Base-by-base conservation (phyloP, 1,284 basidiomycete genomes). In the Agroathelia rolfsii region DNA sequence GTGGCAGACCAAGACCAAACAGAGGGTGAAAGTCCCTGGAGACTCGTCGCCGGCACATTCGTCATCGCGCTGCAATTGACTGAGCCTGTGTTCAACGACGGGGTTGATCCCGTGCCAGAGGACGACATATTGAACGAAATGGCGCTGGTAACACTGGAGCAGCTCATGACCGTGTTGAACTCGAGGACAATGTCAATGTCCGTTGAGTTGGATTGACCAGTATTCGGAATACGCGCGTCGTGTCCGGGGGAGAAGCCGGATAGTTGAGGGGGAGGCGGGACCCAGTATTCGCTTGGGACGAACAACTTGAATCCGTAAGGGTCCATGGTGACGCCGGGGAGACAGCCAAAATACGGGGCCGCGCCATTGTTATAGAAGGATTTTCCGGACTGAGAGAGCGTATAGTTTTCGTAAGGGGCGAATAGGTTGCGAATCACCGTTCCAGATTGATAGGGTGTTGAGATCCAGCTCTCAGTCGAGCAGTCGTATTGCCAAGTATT, bases 191-290 rank as follows among this genome's bases (percentile, higher is more conserved):
- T 72, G 40, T 78, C 60, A 35, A 88, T 53, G 2, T 64, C 69
- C 11, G 75, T 79, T 2, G 69, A 64, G 41, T 78, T 79, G 29
- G 58, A 40, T 19, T 70, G 62, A 4, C 59, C 64, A 4, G 60
- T 34, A 23, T 64, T 61, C n/a, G n/a, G n/a, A 19, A 88, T 58
- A 24, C 89, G 79, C 15, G 74, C 66, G 46, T 94, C 89, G 53
- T 94, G 89, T 1, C 87, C 86, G 0, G 89, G 89, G 3, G 56
- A 55, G 57, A 92, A 92, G 34, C 72, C 72, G 9, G 85, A 84
- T 34, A 94, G 56, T 34, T 74, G 69, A 12, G 88, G 84, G 3
- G 61, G 70, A 31, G 81, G 75, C 3, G 72, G 41, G 4, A 74
- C 58, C 85, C 86, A 93, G 40, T 79, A 62, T 1, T 39, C 49